A percentile compares a stretch with the other conserved stretches of the same genome.
These are phyloP conservation scores for Nasturtium officinale DNA, from an alignment of 345 rosid species.

Conservation along the genomic window DNA sequence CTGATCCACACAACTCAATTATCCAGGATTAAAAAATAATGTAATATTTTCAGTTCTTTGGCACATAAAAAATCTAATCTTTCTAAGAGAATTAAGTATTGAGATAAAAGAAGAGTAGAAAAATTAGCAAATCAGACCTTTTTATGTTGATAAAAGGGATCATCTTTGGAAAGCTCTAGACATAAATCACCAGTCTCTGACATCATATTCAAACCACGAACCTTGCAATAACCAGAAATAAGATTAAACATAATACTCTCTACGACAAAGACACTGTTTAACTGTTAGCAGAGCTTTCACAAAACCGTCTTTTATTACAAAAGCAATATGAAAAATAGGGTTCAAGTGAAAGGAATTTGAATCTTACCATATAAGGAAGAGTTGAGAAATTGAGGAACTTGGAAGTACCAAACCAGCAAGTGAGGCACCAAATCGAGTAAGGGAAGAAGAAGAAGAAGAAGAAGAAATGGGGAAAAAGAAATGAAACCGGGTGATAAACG, in stretches of 20 bases:
- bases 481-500: no score
- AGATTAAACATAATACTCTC: neutral
- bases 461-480: neutral
- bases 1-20: neutral
- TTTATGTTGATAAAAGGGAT: constrained; percentile 61
- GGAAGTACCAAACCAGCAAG: neutral
- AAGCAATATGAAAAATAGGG: no score
- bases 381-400: neutral
- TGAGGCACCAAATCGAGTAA: neutral
- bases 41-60: neutral
- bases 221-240: constrained; percentile 47
- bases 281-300: no score
- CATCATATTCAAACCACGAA: constrained; percentile 35
- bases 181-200: constrained; percentile 41
- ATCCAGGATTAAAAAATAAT: neutral
- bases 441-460: constrained; percentile 4
- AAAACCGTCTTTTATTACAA: no score
- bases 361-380: no score
- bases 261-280: no score
- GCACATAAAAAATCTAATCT: neutral
- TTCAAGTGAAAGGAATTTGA: no score
- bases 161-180: constrained; percentile 59
- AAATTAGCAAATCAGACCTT: constrained; percentile 49
- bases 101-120: constrained; percentile 12
- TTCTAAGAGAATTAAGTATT: constrained; percentile 2